Evolutionary conservation across 192 early-diverging fungal species (phyloP), one percentile per base, ranked within the genome.

Genomic region (Gamsiella multidivaricata): DNA sequence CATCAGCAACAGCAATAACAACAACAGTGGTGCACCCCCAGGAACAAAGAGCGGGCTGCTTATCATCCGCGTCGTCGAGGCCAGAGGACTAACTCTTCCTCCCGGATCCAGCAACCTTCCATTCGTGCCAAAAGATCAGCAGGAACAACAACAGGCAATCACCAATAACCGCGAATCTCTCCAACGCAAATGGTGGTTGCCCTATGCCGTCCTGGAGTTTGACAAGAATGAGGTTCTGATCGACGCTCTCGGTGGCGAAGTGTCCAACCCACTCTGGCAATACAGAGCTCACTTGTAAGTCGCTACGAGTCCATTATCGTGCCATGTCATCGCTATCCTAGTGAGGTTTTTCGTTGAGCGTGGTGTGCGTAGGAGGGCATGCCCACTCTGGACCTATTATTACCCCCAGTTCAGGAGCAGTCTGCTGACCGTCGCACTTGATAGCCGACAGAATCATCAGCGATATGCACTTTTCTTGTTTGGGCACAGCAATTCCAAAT

Each of bases 181-280:
- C 14, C 82, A 82, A 28, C 82, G 88, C 54, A 85, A 86, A 55
- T 80, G 81, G 81, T 91, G 91, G 88, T 71, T 91, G 26, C 96
- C 96, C 12, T 97, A 96, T 72, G 90, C 88, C 6, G 94, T 97
- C 17, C 84, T 97, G 18, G 96, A 96, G 82, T 95, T 96, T 61
- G 96, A 97, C 84, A 95, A 96, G 85, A 96, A 96, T 80, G 95
- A 97, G 76, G 88, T 94, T 28, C 84, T 96, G 59, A 90, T 94
- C 49, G 90, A 92, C 69, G 90, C 91, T 50, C 83, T 92, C 8
- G 91, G 90, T n/a, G 91, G 92, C 36, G 90, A 93, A 66, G 86
- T 87, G 54, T 84, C 84, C 37, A 91, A 90, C 60, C 92, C 92
- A 20, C 82, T 90, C 53, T 94, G 91, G 86, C 90, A 91, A 69